These are phyloP conservation scores for Aegilops longissima DNA, from an alignment of 176 grass and related monocot species.

Conservation along the genomic window DNA sequence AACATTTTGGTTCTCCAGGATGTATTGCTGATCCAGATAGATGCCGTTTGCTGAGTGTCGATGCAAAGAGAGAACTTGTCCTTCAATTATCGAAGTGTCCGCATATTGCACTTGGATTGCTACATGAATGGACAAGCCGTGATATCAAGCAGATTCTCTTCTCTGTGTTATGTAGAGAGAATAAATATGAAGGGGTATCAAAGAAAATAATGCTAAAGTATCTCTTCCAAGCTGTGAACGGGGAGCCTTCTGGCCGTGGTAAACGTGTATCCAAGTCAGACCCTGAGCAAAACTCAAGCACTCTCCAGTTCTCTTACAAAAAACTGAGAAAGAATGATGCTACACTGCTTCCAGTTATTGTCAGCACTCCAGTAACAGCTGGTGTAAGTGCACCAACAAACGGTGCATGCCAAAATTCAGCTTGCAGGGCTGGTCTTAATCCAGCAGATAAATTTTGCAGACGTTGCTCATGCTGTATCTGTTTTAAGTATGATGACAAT, in stretches of 20 bases:
- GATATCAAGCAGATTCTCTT: slow-evolving; percentile 55
- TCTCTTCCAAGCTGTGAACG: slow-evolving; percentile 56
- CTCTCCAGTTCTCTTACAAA: slow-evolving; percentile 48
- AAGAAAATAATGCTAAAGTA: slow-evolving; percentile 47
- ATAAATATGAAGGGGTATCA: slow-evolving; percentile 35
- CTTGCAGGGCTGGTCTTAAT: slow-evolving; percentile 55
- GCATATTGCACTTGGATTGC: slow-evolving; percentile 34
- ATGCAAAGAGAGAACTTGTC: slow-evolving; percentile 56
- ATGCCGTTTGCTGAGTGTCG: slow-evolving; percentile 44
- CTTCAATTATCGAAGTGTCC: slow-evolving; percentile 51
- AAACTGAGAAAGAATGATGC: slow-evolving; percentile 44
- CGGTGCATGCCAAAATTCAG: slow-evolving; percentile 59
- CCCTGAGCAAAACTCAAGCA: slow-evolving; percentile 6
- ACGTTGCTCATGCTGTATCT: slow-evolving; percentile 61
- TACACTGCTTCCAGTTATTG: slow-evolving; percentile 25
- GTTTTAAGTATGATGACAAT: slow-evolving; percentile 62
- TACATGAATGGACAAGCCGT: slow-evolving; percentile 45
- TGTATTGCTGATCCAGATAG: slow-evolving; percentile 41
- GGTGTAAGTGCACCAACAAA: slow-evolving; percentile 13
- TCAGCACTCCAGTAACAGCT: slow-evolving; percentile 22
- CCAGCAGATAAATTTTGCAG: slow-evolving; percentile 51
- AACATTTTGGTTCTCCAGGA: slow-evolving; percentile 24
- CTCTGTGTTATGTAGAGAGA: slow-evolving; percentile 37
- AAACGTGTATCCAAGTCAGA: background rate
- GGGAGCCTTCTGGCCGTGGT: slow-evolving; percentile 9